Percentiles rank a stretch among this genome's conserved stretches.
phyloP scores from a whole-genome alignment of 2,329 filamentous ascomycete species.

The Juglanconis sp. region DNA sequence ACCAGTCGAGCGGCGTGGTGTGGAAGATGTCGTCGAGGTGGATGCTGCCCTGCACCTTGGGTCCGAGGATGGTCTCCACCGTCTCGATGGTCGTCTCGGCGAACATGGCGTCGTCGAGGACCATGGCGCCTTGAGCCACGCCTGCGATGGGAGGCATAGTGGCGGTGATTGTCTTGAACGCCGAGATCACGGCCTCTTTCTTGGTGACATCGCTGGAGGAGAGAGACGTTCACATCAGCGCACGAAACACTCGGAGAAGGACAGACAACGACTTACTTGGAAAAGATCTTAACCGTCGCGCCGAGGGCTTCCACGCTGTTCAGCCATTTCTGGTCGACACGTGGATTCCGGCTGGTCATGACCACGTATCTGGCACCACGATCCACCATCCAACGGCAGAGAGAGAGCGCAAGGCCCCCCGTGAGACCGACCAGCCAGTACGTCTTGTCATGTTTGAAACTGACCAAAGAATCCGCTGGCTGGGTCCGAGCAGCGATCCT shows the following conservation, averaged over 20 bases:
- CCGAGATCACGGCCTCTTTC: constrained; percentile 23
- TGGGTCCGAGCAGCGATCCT: not conserved
- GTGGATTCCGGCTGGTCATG: constrained; percentile 35
- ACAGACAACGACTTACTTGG: too few species aligned
- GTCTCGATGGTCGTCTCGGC: not conserved
- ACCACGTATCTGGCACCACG: constrained; percentile 33
- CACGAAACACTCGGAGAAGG: too few species aligned
- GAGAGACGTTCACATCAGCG: too few species aligned
- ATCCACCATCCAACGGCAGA: constrained; percentile 34
- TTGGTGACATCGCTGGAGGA: too few species aligned
- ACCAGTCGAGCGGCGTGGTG: constrained; percentile 32
- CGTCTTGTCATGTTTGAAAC: constrained; percentile 17
- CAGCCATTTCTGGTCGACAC: constrained; percentile 21
- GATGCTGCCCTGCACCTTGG: constrained; percentile 18
- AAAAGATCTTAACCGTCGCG: constrained; percentile 18
- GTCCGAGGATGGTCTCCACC: constrained; percentile 4
- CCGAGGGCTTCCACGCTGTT: constrained; percentile 11
- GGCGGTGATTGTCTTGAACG: constrained; percentile 20
- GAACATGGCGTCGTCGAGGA: not conserved
- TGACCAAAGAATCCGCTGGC: not conserved
- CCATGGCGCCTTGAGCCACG: not conserved
- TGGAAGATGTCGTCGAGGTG: constrained; percentile 21
- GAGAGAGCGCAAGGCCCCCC: constrained; percentile 32
- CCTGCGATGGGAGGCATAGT: constrained; percentile 12
- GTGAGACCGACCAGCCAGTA: constrained; percentile 32